Evolutionary conservation across 2,329 filamentous ascomycete genomes (phyloP).

Genomic region (Calonectria crousiana): DNA sequence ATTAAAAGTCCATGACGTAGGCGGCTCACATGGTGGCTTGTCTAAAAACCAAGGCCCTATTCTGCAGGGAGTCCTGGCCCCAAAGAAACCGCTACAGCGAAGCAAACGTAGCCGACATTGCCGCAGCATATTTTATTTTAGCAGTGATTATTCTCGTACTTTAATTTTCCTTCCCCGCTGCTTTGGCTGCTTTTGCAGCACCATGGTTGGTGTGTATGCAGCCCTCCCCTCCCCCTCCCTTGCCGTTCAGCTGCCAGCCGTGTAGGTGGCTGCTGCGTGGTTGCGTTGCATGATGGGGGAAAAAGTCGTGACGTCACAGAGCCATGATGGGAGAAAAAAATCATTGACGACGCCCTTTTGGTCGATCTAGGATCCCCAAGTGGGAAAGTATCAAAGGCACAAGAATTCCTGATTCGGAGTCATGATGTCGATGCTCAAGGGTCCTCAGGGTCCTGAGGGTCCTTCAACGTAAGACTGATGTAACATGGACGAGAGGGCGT

Average conservation of each 20-base stretch:
- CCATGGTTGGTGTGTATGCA: neutral
- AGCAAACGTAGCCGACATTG: neutral
- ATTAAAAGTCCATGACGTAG: constrained; percentile 25
- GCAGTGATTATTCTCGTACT: neutral
- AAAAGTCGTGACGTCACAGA: constrained; percentile 21
- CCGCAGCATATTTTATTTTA: neutral
- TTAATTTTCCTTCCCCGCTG: neutral
- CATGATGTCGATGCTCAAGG: neutral
- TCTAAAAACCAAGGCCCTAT: constrained; percentile 17
- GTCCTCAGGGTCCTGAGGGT: neutral
- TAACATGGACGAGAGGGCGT: neutral
- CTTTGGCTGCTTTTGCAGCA: neutral
- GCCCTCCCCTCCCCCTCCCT: too few species aligned
- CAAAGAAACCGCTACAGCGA: neutral
- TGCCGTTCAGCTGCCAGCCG: neutral
- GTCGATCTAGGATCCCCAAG: constrained; percentile 5
- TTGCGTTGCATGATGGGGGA: neutral
- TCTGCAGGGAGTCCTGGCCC: neutral
- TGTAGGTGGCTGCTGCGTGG: neutral
- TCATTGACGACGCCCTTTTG: neutral
- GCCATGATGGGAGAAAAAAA: neutral
- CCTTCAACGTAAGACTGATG: neutral
- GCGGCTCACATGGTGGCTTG: constrained; percentile 21
- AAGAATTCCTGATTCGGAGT: neutral
- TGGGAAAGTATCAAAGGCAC: neutral